Evolutionary conservation across 2,329 filamentous ascomycete species (phyloP).

Genomic region (Bimuria novae-zelandiae): DNA sequence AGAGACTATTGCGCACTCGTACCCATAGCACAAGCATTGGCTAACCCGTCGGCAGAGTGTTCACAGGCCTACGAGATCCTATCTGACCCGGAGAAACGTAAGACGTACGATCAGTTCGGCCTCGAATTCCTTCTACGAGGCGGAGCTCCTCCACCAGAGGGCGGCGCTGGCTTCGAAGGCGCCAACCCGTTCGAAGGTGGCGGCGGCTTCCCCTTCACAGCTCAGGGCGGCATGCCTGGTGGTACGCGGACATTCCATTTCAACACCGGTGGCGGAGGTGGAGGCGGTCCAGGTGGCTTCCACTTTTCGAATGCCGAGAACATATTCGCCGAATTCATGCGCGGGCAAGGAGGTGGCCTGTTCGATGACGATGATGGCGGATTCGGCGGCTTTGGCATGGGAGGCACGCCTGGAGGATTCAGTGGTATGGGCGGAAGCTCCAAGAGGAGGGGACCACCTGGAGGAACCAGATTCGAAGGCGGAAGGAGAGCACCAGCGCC

Average conservation of each 20-base stretch:
- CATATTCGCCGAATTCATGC: slow-evolving; percentile 85
- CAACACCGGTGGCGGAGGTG: slow-evolving; percentile 59
- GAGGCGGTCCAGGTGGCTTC: slow-evolving; percentile 71
- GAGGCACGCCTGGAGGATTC: slow-evolving; percentile 39
- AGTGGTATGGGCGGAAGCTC: slow-evolving; percentile 42
- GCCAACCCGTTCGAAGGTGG: slow-evolving; percentile 53
- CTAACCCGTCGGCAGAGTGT: slow-evolving; percentile 63
- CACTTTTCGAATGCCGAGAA: slow-evolving; percentile 81
- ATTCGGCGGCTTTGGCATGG: slow-evolving; percentile 48
- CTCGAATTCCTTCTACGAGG: slow-evolving; percentile 90
- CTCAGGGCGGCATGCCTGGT: slow-evolving; percentile 62
- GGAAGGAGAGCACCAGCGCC: slow-evolving; percentile 64
- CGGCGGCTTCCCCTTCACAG: slow-evolving; percentile 58
- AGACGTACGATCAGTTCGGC: slow-evolving; percentile 92
- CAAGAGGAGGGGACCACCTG: slow-evolving; percentile 35
- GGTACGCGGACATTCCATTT: slow-evolving; percentile 67
- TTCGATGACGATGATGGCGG: slow-evolving; percentile 62
- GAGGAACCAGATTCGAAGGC: slow-evolving; percentile 41
- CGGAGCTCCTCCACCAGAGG: slow-evolving; percentile 67
- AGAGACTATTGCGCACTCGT: slow-evolving; percentile 17
- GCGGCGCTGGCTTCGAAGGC: slow-evolving; percentile 31
- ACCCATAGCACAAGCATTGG: background rate
- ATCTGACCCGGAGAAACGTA: slow-evolving; percentile 94
- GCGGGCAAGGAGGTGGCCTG: slow-evolving; percentile 54
- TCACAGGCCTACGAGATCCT: slow-evolving; percentile 98